A percentile compares a stretch with the other conserved stretches of the same genome.
Evolutionary conservation across 2,329 filamentous ascomycete genomes (phyloP).

Genomic region (Talaromyces albobiverticillius): DNA sequence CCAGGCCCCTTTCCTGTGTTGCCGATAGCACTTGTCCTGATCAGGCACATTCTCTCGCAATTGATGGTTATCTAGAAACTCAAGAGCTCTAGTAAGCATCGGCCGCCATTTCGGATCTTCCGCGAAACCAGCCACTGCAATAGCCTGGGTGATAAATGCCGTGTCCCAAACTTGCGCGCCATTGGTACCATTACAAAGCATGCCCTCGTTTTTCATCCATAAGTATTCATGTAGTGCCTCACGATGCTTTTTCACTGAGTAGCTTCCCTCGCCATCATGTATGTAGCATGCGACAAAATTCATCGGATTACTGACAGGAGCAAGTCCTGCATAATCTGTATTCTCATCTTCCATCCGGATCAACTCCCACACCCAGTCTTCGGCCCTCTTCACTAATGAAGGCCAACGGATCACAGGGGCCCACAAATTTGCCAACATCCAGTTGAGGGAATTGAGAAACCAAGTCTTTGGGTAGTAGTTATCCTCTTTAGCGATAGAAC

Average conservation of each 20-base stretch:
- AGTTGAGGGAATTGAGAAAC: constrained; percentile 76
- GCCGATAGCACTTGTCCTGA: constrained; percentile 79
- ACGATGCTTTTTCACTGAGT: constrained; percentile 70
- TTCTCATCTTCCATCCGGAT: constrained; percentile 92
- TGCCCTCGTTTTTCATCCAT: constrained; percentile 88
- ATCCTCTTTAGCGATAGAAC: constrained; percentile 74
- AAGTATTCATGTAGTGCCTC: constrained; percentile 82
- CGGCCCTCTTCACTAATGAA: constrained; percentile 65
- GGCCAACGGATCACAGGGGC: constrained; percentile 70
- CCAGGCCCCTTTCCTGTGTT: constrained; percentile 90
- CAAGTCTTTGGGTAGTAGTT: constrained; percentile 93
- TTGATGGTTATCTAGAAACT: constrained; percentile 87
- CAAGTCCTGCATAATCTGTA: constrained; percentile 80
- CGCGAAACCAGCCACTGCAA: constrained; percentile 75
- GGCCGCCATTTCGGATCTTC: constrained; percentile 72
- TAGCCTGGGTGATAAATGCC: constrained; percentile 79
- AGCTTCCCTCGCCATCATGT: constrained; percentile 71
- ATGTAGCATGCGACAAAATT: constrained; percentile 86
- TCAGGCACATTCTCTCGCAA: constrained; percentile 79
- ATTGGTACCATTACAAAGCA: constrained; percentile 95
- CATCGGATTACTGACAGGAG: constrained; percentile 86
- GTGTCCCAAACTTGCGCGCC: constrained; percentile 99
- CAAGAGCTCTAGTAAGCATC: constrained; percentile 78
- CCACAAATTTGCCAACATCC: constrained; percentile 75
- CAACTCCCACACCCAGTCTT: constrained; percentile 77